Evolutionary conservation across 2,329 filamentous ascomycete species (phyloP).

Genomic region (Aspergillus flavus): DNA sequence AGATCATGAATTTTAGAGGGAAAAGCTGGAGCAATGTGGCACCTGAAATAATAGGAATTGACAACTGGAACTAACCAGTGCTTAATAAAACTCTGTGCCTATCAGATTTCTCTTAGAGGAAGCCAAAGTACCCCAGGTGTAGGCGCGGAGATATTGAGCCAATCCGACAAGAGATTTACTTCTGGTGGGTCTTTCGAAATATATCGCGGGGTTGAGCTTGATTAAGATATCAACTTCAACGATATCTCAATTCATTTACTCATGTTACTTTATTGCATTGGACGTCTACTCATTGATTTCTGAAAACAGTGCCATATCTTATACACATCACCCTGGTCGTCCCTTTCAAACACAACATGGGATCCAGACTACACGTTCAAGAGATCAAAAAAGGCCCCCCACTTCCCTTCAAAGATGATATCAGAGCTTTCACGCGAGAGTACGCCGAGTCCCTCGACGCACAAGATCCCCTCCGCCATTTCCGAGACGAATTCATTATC

Average conservation of each 20-base stretch:
- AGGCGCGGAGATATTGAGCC: background rate
- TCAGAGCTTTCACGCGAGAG: constrained; percentile 36
- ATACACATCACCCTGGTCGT: background rate
- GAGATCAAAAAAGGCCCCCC: constrained; percentile 31
- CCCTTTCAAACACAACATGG: background rate
- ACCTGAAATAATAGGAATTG: background rate
- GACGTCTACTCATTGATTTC: background rate
- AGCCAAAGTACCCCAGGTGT: background rate
- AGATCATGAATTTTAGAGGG: too few relatives aligned
- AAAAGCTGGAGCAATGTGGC: too few relatives aligned
- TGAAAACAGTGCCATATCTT: background rate
- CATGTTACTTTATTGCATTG: background rate
- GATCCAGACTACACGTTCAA: constrained; percentile 25
- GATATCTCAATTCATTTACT: background rate
- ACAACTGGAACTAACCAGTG: background rate
- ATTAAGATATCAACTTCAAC: background rate
- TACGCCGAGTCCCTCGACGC: constrained; percentile 58
- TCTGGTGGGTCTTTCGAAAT: background rate
- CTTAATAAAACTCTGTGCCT: background rate
- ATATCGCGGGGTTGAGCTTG: background rate
- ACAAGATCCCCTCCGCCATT: constrained; percentile 60
- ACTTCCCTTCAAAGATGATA: constrained; percentile 35
- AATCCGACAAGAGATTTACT: background rate
- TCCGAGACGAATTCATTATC: constrained; percentile 74
- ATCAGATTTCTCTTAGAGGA: too few relatives aligned